Evolutionary conservation across 306 rosid species (phyloP).

Genomic region (Pyrus communis): DNA sequence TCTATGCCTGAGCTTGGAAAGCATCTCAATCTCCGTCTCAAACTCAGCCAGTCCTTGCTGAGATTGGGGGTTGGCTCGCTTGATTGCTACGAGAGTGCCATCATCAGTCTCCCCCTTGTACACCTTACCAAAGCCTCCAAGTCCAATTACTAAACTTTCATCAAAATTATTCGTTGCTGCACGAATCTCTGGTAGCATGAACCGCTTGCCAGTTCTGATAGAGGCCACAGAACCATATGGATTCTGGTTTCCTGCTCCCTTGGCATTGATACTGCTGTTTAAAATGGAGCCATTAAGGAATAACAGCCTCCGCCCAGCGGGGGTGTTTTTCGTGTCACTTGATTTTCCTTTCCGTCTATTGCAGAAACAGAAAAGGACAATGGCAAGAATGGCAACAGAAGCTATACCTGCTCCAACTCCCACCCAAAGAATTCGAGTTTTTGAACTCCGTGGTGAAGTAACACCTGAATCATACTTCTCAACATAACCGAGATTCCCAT

Average conservation of each 20-base stretch:
- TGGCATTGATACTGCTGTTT: slow-evolving; percentile 43
- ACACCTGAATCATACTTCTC: slow-evolving; percentile 32
- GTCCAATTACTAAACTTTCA: slow-evolving; percentile 76
- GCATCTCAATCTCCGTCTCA: slow-evolving; percentile 98
- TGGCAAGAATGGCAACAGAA: slow-evolving; percentile 39
- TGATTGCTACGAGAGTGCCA: slow-evolving; percentile 70
- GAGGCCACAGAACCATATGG: slow-evolving; percentile 37
- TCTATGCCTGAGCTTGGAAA: slow-evolving; percentile 87
- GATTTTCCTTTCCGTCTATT: slow-evolving; percentile 31
- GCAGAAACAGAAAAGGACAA: slow-evolving; percentile 43
- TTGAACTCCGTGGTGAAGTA: slow-evolving; percentile 33
- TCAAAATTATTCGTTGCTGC: slow-evolving; percentile 72
- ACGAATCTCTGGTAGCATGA: slow-evolving; percentile 59
- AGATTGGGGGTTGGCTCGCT: slow-evolving; percentile 87
- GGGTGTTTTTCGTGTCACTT: slow-evolving; percentile 44
- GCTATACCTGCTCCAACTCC: slow-evolving; percentile 66
- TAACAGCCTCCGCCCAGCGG: slow-evolving; percentile 61
- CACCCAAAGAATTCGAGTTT: slow-evolving; percentile 50
- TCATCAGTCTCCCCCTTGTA: slow-evolving; percentile 75
- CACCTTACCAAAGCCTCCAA: slow-evolving; percentile 97
- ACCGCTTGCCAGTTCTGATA: slow-evolving; percentile 58
- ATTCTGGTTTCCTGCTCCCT: slow-evolving; percentile 56
- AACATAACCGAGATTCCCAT: slow-evolving; percentile 66
- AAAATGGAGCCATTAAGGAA: slow-evolving; percentile 48
- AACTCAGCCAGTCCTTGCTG: slow-evolving; percentile 88